Evolutionary conservation across 495 filamentous ascomycete genomes (phyloP).

Genomic region (Halenospora varia): DNA sequence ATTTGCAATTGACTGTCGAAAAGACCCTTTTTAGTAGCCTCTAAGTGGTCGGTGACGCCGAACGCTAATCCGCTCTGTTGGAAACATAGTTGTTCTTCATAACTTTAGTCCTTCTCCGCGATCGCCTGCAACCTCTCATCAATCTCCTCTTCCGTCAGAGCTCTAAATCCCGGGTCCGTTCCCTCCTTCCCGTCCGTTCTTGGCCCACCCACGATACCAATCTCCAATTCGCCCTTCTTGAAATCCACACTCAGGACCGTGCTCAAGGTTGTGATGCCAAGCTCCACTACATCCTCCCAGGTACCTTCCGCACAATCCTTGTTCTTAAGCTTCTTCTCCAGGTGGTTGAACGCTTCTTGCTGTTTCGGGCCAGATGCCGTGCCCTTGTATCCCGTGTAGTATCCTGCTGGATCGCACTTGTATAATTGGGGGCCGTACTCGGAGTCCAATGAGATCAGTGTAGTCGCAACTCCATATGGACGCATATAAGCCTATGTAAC

Average conservation of each 20-base stretch:
- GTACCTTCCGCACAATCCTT: slow-evolving; percentile 88
- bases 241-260: slow-evolving; percentile 97
- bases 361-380: slow-evolving; percentile 96
- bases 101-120: slow-evolving; percentile 82
- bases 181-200: slow-evolving; percentile 74
- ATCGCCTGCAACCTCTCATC: slow-evolving; percentile 97
- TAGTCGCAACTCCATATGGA: slow-evolving; percentile 90
- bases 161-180: slow-evolving; percentile 72
- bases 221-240: slow-evolving; percentile 98
- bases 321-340: slow-evolving; percentile 99
- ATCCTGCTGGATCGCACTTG: slow-evolving; percentile 97
- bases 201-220: slow-evolving; percentile 91
- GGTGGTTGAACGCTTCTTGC: slow-evolving; percentile 93
- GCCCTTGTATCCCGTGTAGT: slow-evolving; percentile 97
- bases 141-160: slow-evolving; percentile 94
- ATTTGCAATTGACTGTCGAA: no score
- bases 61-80: slow-evolving; percentile 12
- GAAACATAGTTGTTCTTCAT: slow-evolving; percentile 2
- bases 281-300: slow-evolving; percentile 98
- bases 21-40: slow-evolving; percentile 2
- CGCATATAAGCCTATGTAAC: slow-evolving; percentile 86
- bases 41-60: slow-evolving; percentile 18
- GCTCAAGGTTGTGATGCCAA: slow-evolving; percentile 90
- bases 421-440: slow-evolving; percentile 95
- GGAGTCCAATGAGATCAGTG: slow-evolving; percentile 86